A percentile compares a stretch with the other conserved stretches of the same genome.
Conservation (phyloP, 805 yeast species). For the Lachancea sp. region DNA sequence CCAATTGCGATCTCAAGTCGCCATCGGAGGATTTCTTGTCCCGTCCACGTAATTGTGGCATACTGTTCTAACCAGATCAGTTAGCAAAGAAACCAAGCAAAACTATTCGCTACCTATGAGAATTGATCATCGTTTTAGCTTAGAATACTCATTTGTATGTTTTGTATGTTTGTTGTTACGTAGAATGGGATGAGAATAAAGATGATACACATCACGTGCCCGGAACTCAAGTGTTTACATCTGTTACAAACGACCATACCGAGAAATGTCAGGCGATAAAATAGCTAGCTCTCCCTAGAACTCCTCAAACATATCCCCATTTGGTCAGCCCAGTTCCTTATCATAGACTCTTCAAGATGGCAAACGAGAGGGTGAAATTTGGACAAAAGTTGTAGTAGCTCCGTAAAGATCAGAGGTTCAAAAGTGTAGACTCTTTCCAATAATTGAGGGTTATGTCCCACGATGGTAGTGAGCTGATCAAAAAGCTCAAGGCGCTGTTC, state of each 20-base stretch:
- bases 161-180: too few species aligned
- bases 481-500: slow-evolving; percentile 17
- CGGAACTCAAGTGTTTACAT: too few species aligned
- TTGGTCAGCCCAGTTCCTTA: slow-evolving; percentile 31
- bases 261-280: too few species aligned
- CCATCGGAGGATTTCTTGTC: background rate
- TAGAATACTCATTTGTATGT: too few species aligned
- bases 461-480: slow-evolving; percentile 19
- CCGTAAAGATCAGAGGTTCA: slow-evolving; percentile 23
- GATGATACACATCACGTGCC: too few species aligned
- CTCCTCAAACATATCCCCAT: slow-evolving; percentile 28
- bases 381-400: slow-evolving; percentile 16
- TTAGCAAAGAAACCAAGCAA: too few species aligned
- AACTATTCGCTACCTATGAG: too few species aligned
- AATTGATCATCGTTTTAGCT: too few species aligned
- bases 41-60: background rate
- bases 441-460: slow-evolving; percentile 17
- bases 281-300: background rate
- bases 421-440: slow-evolving; percentile 28
- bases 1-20: slow-evolving; percentile 18
- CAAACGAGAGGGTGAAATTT: slow-evolving; percentile 26
- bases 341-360: slow-evolving; percentile 24
- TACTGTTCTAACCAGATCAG: too few species aligned
- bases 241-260: too few species aligned
- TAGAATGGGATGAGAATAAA: too few species aligned